Base-by-base conservation (phyloP, 176 grass and related monocot genomes). In the Secale cereale region DNA sequence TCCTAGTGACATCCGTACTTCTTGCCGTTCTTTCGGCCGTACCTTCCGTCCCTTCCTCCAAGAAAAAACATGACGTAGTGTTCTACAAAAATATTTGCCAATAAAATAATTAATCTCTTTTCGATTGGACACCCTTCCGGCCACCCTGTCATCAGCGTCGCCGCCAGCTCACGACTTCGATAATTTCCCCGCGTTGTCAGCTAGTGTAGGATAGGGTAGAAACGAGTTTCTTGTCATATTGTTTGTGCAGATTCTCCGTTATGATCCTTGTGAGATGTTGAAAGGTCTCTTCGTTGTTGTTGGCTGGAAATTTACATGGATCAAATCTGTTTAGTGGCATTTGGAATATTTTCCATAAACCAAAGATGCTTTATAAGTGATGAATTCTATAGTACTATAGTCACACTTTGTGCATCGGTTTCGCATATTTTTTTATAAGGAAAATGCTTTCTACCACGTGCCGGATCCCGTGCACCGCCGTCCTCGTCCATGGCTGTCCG, bases 1-100 rank as follows among this genome's bases (percentile, higher is more conserved):
- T 40, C 46, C 32, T 78, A 20, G 86, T 19, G 74, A 1, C 23
- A 40, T 63, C 81, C 65, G 86, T 88, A 83, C 86, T 9, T 52
- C 14, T 2, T 5, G 56, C 12, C 3, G 54, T 2, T 68, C 10
- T 39, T 14, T 22, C 2, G 37, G 39, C 39, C 3, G 67, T 61
- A 73, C 33, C 16, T 2, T 13, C 41, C 37, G 29, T 37, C 54
- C 50, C 63, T 65, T 57, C 28, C 33, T 54, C 41, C 30, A 74
- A 20, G 11, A 1, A 43, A 19, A 45, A 45, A 45, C 43, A 45
- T 45, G 43, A 3, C 10, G 0, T 40, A 3, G 2, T 40, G 8
- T 40, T 40, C 37, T 40, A 37, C 36, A 37, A 37, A 6, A 37
- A 8, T 37, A 8, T 37, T 37, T 8, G 36, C 36, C 7, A 12